Conservation (phyloP, 2,329 filamentous ascomycete species). For the Mycosphaerella arachidis region DNA sequence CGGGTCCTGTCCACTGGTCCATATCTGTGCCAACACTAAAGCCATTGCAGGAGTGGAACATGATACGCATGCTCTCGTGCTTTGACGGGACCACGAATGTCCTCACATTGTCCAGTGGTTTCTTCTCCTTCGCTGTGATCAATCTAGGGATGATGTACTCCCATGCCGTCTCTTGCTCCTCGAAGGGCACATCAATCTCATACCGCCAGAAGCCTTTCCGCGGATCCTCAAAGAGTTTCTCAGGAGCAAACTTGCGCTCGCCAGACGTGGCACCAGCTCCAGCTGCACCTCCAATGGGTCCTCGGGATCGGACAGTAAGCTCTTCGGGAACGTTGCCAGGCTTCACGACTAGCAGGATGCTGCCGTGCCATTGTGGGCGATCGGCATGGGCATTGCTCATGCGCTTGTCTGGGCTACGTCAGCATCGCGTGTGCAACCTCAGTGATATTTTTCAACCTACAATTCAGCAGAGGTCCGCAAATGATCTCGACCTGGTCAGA, state of each 20-base stretch:
- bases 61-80: constrained; percentile 62
- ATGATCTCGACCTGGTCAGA: constrained; percentile 52
- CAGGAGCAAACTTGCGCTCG: constrained; percentile 39
- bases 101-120: constrained; percentile 34
- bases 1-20: constrained; percentile 56
- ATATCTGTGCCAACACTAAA: constrained; percentile 63
- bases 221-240: constrained; percentile 58
- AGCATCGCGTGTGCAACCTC: neutral
- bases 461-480: constrained; percentile 72
- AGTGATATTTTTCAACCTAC: neutral
- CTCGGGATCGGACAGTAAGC: constrained; percentile 53
- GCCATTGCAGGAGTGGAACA: constrained; percentile 67
- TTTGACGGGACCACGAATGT: constrained; percentile 55
- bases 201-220: constrained; percentile 58
- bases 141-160: constrained; percentile 69
- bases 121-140: constrained; percentile 33
- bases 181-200: constrained; percentile 59
- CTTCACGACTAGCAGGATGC: constrained; percentile 75
- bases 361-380: constrained; percentile 68
- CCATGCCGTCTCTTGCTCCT: constrained; percentile 69
- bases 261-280: constrained; percentile 25
- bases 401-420: constrained; percentile 48
- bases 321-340: constrained; percentile 61
- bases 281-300: constrained; percentile 39
- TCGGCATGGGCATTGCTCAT: constrained; percentile 55